Conservation (phyloP, 257 asterid genomes). For the Gynochthodes officinalis region DNA sequence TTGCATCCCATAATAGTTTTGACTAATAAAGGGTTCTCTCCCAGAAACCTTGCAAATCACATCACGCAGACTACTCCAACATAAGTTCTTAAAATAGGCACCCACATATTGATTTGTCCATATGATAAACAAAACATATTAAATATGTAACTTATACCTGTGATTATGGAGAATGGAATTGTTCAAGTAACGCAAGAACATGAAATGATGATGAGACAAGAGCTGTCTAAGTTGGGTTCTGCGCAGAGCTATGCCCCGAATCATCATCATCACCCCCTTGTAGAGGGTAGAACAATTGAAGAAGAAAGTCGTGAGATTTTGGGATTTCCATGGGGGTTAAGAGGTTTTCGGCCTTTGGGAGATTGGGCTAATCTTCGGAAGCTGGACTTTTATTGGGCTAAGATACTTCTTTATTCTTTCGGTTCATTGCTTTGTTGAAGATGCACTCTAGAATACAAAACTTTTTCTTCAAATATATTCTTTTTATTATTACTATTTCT, state of each 20-base stretch:
- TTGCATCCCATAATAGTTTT: conserved; percentile 21
- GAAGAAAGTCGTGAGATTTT: neutral
- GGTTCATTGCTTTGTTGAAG: too few relatives aligned
- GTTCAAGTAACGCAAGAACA: conserved; percentile 17
- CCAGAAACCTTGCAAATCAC: conserved; percentile 36
- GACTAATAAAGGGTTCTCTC: conserved; percentile 22
- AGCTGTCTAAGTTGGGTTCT: conserved; percentile 37
- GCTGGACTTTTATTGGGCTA: neutral
- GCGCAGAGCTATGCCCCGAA: conserved; percentile 29
- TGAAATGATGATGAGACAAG: conserved; percentile 19
- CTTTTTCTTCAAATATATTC: too few relatives aligned
- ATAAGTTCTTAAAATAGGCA: conserved; percentile 15
- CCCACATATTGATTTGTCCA: neutral
- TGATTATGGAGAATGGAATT: conserved; percentile 25
- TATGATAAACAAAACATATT: neutral
- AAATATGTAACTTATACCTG: conserved; percentile 27
- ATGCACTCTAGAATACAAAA: too few relatives aligned
- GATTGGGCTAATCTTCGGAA: conserved; percentile 1
- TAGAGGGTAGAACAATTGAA: neutral
- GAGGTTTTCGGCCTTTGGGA: neutral
- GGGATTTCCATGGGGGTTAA: neutral
- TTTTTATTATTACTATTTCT: too few relatives aligned
- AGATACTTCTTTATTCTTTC: neutral
- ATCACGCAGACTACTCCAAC: conserved; percentile 28
- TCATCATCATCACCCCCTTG: conserved; percentile 32